Evolutionary conservation across 2,329 filamentous ascomycete species (phyloP).

Genomic region (Stemphylium lycopersici): DNA sequence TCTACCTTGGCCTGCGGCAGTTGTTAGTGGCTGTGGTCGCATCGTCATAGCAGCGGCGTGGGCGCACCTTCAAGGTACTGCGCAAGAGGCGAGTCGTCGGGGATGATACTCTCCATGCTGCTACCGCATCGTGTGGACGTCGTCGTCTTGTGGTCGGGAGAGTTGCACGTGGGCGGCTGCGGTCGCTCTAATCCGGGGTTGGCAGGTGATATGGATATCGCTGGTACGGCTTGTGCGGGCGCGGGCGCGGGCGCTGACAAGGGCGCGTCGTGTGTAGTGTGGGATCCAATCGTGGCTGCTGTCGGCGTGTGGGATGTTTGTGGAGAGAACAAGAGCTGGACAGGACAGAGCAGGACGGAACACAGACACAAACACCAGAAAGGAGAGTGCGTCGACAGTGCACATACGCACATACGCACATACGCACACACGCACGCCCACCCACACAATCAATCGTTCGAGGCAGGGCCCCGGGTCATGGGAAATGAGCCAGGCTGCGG

Average conservation of each 20-base stretch:
- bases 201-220: constrained; percentile 15
- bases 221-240: constrained; percentile 9
- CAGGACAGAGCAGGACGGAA: background rate
- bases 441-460: constrained; percentile 11
- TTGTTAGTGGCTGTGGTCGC: constrained; percentile 27
- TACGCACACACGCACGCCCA: background rate
- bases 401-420: background rate
- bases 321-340: background rate
- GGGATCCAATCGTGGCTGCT: constrained; percentile 12
- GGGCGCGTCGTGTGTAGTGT: constrained; percentile 10
- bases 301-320: background rate
- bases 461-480: constrained; percentile 9
- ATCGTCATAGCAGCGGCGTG: background rate
- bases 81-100: constrained; percentile 85
- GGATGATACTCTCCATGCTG: constrained; percentile 83
- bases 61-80: constrained; percentile 78
- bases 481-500: constrained; percentile 28
- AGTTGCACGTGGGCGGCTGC: constrained; percentile 21
- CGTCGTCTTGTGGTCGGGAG: constrained; percentile 21
- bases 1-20: constrained; percentile 41
- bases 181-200: constrained; percentile 11
- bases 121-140: constrained; percentile 37
- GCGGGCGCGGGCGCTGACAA: constrained; percentile 9
- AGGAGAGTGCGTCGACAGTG: background rate
- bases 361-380: background rate